These are phyloP conservation scores for Colletotrichum nymphaeae DNA, from an alignment of 2,329 filamentous ascomycete genomes.

Conservation along the genomic window DNA sequence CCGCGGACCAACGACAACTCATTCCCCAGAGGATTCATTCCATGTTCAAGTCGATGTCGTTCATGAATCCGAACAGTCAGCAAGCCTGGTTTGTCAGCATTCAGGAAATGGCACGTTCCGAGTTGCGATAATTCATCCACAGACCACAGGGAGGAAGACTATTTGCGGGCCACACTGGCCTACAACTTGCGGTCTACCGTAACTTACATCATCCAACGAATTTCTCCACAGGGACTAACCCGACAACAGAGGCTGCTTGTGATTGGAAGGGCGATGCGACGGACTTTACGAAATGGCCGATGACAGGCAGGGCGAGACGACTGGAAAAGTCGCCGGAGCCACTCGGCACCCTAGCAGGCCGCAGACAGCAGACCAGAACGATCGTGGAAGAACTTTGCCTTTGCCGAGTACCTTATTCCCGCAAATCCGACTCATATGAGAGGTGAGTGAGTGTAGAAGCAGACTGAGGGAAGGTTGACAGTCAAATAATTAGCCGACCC, in stretches of 20 bases:
- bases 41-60: neutral
- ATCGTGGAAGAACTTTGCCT: neutral
- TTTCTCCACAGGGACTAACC: slow-evolving; percentile 15
- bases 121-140: neutral
- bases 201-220: slow-evolving; percentile 11
- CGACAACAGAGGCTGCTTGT: slow-evolving; percentile 4
- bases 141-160: neutral
- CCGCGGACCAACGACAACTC: neutral
- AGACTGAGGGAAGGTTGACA: neutral
- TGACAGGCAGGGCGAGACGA: slow-evolving; percentile 5
- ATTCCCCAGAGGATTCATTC: neutral
- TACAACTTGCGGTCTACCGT: neutral
- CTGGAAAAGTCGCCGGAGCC: neutral
- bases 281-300: slow-evolving; percentile 22
- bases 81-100: slow-evolving; percentile 29
- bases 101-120: neutral
- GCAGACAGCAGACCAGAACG: neutral
- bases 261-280: slow-evolving; percentile 13
- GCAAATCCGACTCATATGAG: neutral
- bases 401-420: neutral
- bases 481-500: neutral
- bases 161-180: neutral
- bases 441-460: too few relatives aligned
- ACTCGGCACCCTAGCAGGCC: neutral
- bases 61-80: neutral